Conservation (phyloP, 257 asterid species). For the Eucommia ulmoides region DNA sequence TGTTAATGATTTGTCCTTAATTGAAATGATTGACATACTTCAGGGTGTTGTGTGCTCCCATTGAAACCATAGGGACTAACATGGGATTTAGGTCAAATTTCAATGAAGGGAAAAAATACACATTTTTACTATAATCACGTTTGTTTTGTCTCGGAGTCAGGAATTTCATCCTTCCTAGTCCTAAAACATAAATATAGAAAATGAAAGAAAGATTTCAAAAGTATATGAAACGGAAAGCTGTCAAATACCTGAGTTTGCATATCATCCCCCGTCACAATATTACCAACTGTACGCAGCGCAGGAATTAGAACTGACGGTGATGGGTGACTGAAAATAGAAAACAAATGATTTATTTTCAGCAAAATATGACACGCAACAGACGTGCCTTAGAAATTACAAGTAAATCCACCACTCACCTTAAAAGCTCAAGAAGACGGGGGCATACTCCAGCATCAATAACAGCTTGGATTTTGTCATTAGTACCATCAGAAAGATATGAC, state of each 20-base stretch:
- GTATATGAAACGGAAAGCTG: no score
- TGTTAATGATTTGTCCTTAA: no score
- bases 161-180: no score
- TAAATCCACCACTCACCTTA: conserved; percentile 3
- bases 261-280: conserved; percentile 96
- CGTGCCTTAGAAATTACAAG: background rate
- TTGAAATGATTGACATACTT: no score
- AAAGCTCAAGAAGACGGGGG: background rate
- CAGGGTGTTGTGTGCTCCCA: no score
- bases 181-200: no score
- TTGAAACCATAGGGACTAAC: no score
- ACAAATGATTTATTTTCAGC: conserved; percentile 5
- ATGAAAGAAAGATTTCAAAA: no score
- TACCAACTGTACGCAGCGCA: conserved; percentile 86
- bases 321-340: conserved; percentile 40
- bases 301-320: conserved; percentile 84
- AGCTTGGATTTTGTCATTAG: background rate
- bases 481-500: conserved; percentile 1
- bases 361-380: background rate
- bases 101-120: no score
- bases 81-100: no score
- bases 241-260: conserved; percentile 76
- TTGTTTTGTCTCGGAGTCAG: no score
- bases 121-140: no score
- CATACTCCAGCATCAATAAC: background rate